These are phyloP conservation scores for Candolleomyces eurysporus DNA, from an alignment of 768 basidiomycete species.

Conservation along the genomic window DNA sequence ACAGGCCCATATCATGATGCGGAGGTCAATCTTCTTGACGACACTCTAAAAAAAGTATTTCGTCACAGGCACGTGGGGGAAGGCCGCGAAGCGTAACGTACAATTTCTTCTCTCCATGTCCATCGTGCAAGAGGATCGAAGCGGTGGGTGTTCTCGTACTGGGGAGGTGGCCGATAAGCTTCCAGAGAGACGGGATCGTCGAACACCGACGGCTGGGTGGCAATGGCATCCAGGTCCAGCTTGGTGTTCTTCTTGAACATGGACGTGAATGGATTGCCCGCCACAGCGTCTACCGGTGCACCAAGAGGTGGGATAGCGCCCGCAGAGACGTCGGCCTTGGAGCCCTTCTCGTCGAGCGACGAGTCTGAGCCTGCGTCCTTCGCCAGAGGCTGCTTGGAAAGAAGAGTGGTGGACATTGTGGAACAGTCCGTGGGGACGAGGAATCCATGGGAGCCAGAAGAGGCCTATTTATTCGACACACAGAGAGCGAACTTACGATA, in stretches of 20 bases:
- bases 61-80: not conserved
- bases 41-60: conserved; percentile 30
- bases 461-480: conserved; percentile 5
- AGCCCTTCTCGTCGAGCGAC: conserved; percentile 16
- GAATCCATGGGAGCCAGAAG: not conserved
- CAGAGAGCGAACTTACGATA: not conserved
- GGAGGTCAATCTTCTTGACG: conserved; percentile 59
- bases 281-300: conserved; percentile 23
- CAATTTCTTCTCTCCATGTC: conserved; percentile 70
- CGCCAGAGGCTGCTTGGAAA: not conserved
- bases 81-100: conserved; percentile 18
- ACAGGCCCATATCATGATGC: conserved; percentile 59
- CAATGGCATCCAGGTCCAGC: conserved; percentile 48
- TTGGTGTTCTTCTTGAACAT: conserved; percentile 23
- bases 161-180: conserved; percentile 48
- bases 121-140: conserved; percentile 67
- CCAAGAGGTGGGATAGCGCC: conserved; percentile 27
- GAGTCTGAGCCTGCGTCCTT: conserved; percentile 5
- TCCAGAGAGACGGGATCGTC: conserved; percentile 53
- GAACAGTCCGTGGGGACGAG: not conserved
- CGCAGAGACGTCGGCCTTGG: conserved; percentile 6
- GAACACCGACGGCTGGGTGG: conserved; percentile 62
- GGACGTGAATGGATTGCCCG: conserved; percentile 24
- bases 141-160: conserved; percentile 60
- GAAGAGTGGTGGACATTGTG: conserved; percentile 8